These are phyloP conservation scores for Pythium rishiriense DNA, from an alignment of 352 stramenopile species.

Conservation along the genomic window DNA sequence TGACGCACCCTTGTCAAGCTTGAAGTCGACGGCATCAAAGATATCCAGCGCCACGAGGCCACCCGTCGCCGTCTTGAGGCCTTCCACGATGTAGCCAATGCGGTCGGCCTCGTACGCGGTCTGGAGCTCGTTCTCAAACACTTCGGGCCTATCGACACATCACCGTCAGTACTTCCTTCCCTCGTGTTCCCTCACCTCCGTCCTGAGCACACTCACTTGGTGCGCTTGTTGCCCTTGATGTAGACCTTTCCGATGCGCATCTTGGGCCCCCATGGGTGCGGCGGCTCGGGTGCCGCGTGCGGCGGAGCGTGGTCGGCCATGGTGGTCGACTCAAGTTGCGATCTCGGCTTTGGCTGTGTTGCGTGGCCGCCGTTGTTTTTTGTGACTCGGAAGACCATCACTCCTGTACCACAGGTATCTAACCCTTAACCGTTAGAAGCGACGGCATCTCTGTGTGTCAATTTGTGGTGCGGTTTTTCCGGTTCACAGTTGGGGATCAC, in stretches of 20 bases:
- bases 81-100: constrained; percentile 62
- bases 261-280: constrained; percentile 71
- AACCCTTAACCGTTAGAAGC: constrained; percentile 13
- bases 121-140: constrained; percentile 89
- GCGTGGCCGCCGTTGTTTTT: constrained; percentile 15
- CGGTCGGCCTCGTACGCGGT: constrained; percentile 62
- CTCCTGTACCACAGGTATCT: constrained; percentile 15
- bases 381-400: constrained; percentile 20
- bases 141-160: constrained; percentile 45
- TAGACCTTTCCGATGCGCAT: constrained; percentile 87
- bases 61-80: constrained; percentile 58
- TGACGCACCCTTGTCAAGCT: constrained; percentile 66
- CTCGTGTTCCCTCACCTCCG: background rate
- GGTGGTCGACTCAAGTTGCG: background rate
- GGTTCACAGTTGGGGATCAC: background rate
- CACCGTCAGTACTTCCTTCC: background rate
- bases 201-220: constrained; percentile 51
- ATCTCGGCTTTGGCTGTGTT: background rate
- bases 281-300: constrained; percentile 27
- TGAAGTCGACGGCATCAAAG: constrained; percentile 81
- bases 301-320: constrained; percentile 26
- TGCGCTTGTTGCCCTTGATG: constrained; percentile 87
- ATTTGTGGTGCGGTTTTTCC: too few species aligned
- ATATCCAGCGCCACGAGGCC: constrained; percentile 81
- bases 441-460: background rate